Conservation (phyloP, 306 rosid genomes). For the Sindora glabra region DNA sequence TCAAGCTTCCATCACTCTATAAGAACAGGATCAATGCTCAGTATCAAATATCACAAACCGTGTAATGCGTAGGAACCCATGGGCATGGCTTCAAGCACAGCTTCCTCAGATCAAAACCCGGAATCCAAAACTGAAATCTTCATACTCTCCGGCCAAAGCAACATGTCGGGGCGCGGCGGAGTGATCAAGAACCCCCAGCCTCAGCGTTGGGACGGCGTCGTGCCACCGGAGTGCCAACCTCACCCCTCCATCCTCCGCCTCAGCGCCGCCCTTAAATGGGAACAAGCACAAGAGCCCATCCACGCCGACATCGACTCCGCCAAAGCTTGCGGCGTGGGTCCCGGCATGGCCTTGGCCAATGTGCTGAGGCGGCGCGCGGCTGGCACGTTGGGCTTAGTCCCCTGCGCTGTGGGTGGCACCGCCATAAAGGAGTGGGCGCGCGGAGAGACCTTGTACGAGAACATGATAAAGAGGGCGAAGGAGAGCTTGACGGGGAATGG, state of each 20-base stretch:
- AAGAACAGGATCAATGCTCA: too few relatives aligned
- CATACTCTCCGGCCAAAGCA: conserved; percentile 86
- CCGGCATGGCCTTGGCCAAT: conserved; percentile 72
- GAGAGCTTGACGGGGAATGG: conserved; percentile 36
- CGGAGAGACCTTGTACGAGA: conserved; percentile 60
- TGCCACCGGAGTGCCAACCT: conserved; percentile 54
- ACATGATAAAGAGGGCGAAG: conserved; percentile 55
- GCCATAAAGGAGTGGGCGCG: conserved; percentile 90
- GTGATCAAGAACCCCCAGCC: conserved; percentile 19
- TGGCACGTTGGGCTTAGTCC: conserved; percentile 47
- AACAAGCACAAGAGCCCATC: conserved; percentile 57
- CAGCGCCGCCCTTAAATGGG: conserved; percentile 54
- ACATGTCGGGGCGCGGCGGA: conserved; percentile 89
- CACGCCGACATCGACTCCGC: conserved; percentile 64
- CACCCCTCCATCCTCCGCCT: conserved; percentile 52
- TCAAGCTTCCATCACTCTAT: too few relatives aligned
- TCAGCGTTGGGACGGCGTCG: conserved; percentile 57
- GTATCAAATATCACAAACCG: too few relatives aligned
- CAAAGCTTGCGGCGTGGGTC: conserved; percentile 65
- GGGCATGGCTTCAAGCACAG: conserved; percentile 4
- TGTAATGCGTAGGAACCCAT: not conserved
- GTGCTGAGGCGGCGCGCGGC: conserved; percentile 29
- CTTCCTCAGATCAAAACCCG: not conserved
- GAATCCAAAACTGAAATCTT: conserved; percentile 46
- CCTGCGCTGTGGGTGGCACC: conserved; percentile 86